Base-by-base conservation (phyloP, 179 eudicot genomes). In the Spinacia oleracea region DNA sequence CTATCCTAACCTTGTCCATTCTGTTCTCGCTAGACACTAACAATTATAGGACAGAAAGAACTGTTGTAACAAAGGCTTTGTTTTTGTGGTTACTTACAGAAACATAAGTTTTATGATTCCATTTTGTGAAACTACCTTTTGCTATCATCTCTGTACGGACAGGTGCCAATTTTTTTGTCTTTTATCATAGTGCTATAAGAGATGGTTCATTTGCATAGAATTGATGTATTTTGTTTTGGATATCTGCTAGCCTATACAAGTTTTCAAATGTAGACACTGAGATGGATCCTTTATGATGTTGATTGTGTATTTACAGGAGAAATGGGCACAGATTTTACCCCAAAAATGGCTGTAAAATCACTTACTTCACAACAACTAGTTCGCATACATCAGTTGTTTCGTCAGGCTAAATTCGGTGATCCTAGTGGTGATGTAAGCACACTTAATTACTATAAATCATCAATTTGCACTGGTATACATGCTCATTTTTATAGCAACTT, bases 371-470 rank as follows among this genome's bases (percentile, higher is more conserved):
- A 93, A 86, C 99, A 96, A 83, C 77, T 93, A 67, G 99, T 93
- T 71, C 98, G 98, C 80, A 96, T 96, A 67, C 98, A 92, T 85
- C 99, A 93, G 86, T 83, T 96, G 90, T 96, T 96, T 78, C 99
- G 99, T 71, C 99, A 96, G 85, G 98, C 98, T 55, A 96, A 93
- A 82, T 96, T 96, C 85, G 97, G 92, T 76, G 98, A 96, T 76
- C 98, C 98, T 63, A 96, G 96, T 86, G 99, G 99, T 74, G 94
- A 92, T 83, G 99, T 96, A 83, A 90, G 98, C 77, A n/a, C 69
- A 18, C 81, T 43, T 59, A 58, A 20, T 32, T 67, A 48, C 82
- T 38, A 3, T 72, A n/a, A 18, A 4, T 72, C 51, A 38, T 23
- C 10, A 25, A 31, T 80, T 42, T 16, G 56, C 51, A 16, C 25